Percentiles rank a stretch among this genome's conserved stretches.
Evolutionary conservation across 768 basidiomycete genomes (phyloP).

Genomic region (Agaricus blazei): DNA sequence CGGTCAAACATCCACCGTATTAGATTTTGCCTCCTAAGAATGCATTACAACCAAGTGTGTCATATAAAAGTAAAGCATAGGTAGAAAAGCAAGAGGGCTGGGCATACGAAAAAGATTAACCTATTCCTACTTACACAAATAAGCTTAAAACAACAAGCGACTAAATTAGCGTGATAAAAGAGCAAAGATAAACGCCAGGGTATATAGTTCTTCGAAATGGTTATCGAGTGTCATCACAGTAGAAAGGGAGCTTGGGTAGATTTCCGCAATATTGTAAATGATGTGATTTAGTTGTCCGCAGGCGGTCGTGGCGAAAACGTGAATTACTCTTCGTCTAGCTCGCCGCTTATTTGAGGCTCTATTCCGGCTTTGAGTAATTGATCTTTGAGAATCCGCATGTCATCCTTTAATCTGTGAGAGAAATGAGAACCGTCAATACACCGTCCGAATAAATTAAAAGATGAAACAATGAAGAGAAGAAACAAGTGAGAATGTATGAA

Average conservation of each 20-base stretch:
- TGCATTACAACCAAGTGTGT: conserved; percentile 5
- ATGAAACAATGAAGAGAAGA: conserved; percentile 13
- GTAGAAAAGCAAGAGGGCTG: not conserved
- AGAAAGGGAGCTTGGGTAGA: too few relatives aligned
- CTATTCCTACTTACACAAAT: conserved; percentile 7
- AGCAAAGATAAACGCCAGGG: not conserved
- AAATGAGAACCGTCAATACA: conserved; percentile 23
- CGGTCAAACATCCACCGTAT: not conserved
- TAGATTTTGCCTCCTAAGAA: not conserved
- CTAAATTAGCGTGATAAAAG: not conserved
- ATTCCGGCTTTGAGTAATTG: conserved; percentile 26
- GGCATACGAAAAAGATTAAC: conserved; percentile 1
- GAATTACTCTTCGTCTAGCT: conserved; percentile 4
- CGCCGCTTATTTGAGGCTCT: conserved; percentile 6
- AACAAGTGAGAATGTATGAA: conserved; percentile 17
- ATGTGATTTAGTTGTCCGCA: not conserved
- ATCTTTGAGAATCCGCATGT: conserved; percentile 46
- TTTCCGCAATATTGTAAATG: not conserved
- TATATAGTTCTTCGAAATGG: too few relatives aligned
- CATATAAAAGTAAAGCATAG: not conserved
- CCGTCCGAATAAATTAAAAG: conserved; percentile 26
- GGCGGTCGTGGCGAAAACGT: not conserved
- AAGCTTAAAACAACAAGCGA: conserved; percentile 3
- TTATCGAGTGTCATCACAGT: too few relatives aligned
- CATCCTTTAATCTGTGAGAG: conserved; percentile 60